These are phyloP conservation scores for Hippophae tibetana DNA, from an alignment of 306 rosid genomes.

Conservation along the genomic window DNA sequence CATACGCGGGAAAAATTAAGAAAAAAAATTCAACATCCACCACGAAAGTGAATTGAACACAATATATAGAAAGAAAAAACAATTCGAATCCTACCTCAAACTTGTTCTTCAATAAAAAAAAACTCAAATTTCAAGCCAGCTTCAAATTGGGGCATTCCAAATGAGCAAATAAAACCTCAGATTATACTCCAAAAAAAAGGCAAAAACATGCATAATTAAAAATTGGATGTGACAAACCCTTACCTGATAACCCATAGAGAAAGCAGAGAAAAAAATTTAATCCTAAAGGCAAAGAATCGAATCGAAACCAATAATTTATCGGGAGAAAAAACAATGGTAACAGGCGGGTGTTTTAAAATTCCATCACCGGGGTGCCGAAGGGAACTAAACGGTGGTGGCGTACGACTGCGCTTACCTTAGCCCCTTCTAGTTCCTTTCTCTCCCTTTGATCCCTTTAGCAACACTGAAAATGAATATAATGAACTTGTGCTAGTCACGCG, in stretches of 20 bases:
- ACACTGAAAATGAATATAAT: constrained; percentile 3
- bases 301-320: constrained; percentile 8
- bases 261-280: constrained; percentile 8
- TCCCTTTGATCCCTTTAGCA: constrained; percentile 3
- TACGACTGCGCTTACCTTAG: constrained; percentile 30
- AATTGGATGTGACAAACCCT: constrained; percentile 27
- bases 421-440: too few relatives aligned
- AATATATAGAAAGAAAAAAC: constrained; percentile 6
- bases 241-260: constrained; percentile 25
- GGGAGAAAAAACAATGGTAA: constrained; percentile 17
- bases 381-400: constrained; percentile 28
- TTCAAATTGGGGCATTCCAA: constrained; percentile 3
- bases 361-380: constrained; percentile 47
- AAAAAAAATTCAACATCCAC: constrained; percentile 10
- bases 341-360: constrained; percentile 32
- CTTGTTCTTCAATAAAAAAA: neutral
- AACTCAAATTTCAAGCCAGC: constrained; percentile 5
- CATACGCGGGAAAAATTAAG: neutral
- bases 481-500: constrained; percentile 27
- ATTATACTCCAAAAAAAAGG: constrained; percentile 5
- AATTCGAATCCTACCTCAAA: constrained; percentile 18
- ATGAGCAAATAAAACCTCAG: constrained; percentile 6
- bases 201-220: neutral
- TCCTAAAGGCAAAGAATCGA: constrained; percentile 25
- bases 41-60: constrained; percentile 11